These are phyloP conservation scores for Amesomyces nigricolor DNA, from an alignment of 2,329 filamentous ascomycete species.

Conservation along the genomic window DNA sequence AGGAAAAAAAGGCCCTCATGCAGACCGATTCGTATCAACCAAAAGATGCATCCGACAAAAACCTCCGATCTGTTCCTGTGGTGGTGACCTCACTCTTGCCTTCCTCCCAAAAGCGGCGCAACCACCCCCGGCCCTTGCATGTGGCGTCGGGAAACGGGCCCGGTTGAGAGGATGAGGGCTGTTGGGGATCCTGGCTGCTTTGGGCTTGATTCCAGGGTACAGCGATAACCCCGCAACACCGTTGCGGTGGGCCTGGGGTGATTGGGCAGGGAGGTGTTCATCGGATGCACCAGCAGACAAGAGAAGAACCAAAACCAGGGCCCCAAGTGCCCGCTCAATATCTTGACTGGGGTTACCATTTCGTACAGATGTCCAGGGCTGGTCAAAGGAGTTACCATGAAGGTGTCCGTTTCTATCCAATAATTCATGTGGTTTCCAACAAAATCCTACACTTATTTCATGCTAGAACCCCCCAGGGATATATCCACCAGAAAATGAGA, in stretches of 20 bases:
- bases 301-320: constrained; percentile 9
- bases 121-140: constrained; percentile 3
- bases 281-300: not conserved
- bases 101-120: not conserved
- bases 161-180: not conserved
- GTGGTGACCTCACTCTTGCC: not conserved
- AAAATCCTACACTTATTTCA: constrained; percentile 8
- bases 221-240: constrained; percentile 2
- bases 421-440: not conserved
- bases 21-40: too few relatives aligned
- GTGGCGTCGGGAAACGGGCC: constrained; percentile 11
- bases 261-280: not conserved
- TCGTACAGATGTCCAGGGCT: not conserved
- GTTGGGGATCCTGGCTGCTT: not conserved
- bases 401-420: too few relatives aligned
- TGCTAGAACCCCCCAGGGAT: constrained; percentile 11
- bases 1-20: too few relatives aligned
- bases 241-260: not conserved
- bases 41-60: not conserved
- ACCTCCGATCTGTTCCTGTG: too few relatives aligned
- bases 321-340: constrained; percentile 3
- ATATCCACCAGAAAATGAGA: constrained; percentile 13
- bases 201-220: not conserved
- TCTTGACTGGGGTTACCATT: not conserved
- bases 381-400: not conserved